Evolutionary conservation across 2,329 filamentous ascomycete species (phyloP).

Genomic region (Acarospora socialis): DNA sequence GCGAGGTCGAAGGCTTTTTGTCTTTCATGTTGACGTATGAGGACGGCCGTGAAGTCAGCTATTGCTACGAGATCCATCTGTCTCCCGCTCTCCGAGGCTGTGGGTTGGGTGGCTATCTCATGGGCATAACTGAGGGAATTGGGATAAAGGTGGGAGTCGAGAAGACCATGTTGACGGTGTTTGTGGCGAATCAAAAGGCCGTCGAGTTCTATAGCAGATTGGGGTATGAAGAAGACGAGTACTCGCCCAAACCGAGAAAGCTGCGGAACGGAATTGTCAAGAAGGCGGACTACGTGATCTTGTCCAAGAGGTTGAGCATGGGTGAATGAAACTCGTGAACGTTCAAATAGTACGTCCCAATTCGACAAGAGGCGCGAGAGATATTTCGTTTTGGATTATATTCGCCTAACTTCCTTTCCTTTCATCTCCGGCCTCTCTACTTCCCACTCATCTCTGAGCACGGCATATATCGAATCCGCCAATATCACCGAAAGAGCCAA

Average conservation of each 20-base stretch:
- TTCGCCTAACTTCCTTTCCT: conserved; percentile 75
- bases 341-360: conserved; percentile 1
- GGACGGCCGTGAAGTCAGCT: conserved; percentile 41
- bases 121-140: conserved; percentile 34
- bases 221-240: conserved; percentile 39
- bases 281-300: conserved; percentile 37
- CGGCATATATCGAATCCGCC: conserved; percentile 76
- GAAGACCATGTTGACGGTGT: conserved; percentile 49
- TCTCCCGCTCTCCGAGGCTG: conserved; percentile 27
- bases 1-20: conserved; percentile 28
- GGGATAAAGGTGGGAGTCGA: conserved; percentile 32
- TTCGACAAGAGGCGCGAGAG: conserved; percentile 8
- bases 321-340: conserved; percentile 1
- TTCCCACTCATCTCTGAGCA: conserved; percentile 87
- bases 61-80: conserved; percentile 50
- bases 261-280: conserved; percentile 36
- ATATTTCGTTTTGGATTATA: conserved; percentile 34
- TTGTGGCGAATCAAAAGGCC: conserved; percentile 36
- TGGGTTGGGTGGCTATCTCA: conserved; percentile 38
- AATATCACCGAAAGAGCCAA: conserved; percentile 75
- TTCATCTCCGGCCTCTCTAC: conserved; percentile 78
- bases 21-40: conserved; percentile 46
- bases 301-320: conserved; percentile 31
- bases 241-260: conserved; percentile 35
- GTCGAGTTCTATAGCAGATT: conserved; percentile 34